Base-by-base conservation (phyloP, 176 grass and related monocot genomes). In the Triticum timopheevii region DNA sequence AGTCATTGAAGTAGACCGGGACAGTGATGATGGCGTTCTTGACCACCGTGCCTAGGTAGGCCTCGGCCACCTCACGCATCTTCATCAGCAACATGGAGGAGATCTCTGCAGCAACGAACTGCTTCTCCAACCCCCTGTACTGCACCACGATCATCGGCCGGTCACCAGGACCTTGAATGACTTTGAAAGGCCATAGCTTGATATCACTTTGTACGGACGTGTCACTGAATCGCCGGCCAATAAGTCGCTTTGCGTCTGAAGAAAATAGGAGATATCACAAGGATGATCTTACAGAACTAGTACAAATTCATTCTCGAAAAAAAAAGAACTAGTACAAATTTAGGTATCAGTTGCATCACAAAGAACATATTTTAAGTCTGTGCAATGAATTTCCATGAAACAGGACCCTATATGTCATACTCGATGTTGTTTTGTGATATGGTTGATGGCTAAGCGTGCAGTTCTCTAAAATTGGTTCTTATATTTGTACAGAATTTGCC, bases 111-210 rank as follows among this genome's bases (percentile, higher is more conserved):
- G 42, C 72, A 8, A 49, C 72, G 5, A 75, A 75, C 72, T 49
- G 72, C 42, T 75, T 75, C 42, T 49, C 23, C 13, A 8, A 13
- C 24, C 72, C 72, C 72, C 45, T 75, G 24, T 75, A 49, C 24
- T 28, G 72, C 23, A 75, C 72, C 27, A 75, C 42, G 39, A 75
- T 75, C 23, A 75, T 19, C 24, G 71, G 40, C 39, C 71, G 42
- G 24, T 75, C 23, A 8, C 42, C 23, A 10, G 42, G 72, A 49
- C 72, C 72, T 75, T 42, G 15, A 28, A 75, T 47, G 42, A 75
- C 72, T 75, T 75, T 75, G 42, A 75, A 75, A 49, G 72, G 72
- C 72, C 72, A 75, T 49, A 75, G 72, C 72, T 75, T 75, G 4
- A 75, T 28, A 75, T 75, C 72, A 49, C 72, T 44, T 75, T 75